Conservation (phyloP, 2,329 filamentous ascomycete genomes). For the Pyricularia pennisetigena region DNA sequence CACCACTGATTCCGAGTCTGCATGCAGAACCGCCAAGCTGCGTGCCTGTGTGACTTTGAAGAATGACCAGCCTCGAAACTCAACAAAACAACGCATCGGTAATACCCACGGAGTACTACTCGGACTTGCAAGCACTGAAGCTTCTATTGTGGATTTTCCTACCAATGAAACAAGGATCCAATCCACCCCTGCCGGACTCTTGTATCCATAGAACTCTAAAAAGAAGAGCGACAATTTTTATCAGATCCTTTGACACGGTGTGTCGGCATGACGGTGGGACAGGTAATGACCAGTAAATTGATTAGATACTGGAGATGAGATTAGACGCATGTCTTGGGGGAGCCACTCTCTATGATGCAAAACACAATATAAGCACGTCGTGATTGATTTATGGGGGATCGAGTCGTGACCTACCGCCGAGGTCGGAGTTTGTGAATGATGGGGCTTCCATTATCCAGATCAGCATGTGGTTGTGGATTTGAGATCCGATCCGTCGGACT, state of each 20-base stretch:
- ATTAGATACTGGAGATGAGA: neutral
- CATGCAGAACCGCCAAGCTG: neutral
- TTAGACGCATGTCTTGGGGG: neutral
- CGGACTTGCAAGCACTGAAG: neutral
- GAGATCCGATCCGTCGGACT: neutral
- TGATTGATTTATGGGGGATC: no score
- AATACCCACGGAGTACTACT: no score
- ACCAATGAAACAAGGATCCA: neutral
- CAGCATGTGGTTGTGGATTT: neutral
- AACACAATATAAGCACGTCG: neutral
- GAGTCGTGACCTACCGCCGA: neutral
- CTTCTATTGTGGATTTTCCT: neutral
- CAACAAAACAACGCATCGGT: neutral
- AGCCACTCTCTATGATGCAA: neutral
- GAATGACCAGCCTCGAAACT: neutral
- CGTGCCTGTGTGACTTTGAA: neutral
- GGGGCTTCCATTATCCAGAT: neutral
- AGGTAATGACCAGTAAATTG: neutral
- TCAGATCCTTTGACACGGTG: neutral
- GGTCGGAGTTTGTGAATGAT: neutral
- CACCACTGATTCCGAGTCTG: neutral
- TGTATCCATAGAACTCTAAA: neutral
- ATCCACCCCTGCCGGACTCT: neutral
- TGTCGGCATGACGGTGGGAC: neutral
- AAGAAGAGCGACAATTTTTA: neutral